Percentiles rank a stretch among this genome's conserved stretches.
These are phyloP conservation scores for Endothia cerciana DNA, from an alignment of 2,329 filamentous ascomycete species.

Conservation along the genomic window DNA sequence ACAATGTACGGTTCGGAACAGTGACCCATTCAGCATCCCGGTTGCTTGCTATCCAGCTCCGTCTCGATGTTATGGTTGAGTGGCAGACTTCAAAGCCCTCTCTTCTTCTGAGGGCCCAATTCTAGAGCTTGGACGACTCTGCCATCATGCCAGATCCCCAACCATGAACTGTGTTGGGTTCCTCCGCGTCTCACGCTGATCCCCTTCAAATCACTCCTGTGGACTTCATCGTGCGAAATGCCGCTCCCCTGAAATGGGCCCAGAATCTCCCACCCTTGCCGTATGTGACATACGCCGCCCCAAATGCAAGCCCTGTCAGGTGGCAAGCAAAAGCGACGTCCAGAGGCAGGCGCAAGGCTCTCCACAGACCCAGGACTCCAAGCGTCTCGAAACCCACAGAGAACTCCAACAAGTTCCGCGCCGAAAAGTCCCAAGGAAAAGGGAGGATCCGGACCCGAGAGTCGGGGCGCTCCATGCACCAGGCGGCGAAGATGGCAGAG, in stretches of 20 bases:
- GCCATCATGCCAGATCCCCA: background rate
- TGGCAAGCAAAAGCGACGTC: slow-evolving; percentile 30
- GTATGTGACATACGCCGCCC: slow-evolving; percentile 33
- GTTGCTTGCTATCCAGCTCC: background rate
- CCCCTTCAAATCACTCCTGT: slow-evolving; percentile 12
- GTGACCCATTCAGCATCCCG: background rate
- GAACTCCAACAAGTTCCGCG: slow-evolving; percentile 29
- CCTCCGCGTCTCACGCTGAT: background rate
- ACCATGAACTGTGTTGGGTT: background rate
- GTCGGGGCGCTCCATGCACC: slow-evolving; percentile 31
- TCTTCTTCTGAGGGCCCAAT: background rate
- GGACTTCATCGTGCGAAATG: slow-evolving; percentile 27
- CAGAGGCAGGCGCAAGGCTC: slow-evolving; percentile 27
- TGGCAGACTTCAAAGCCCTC: background rate
- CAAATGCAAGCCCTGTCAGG: slow-evolving; percentile 32
- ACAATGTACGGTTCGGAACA: background rate
- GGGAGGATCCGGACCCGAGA: slow-evolving; percentile 30
- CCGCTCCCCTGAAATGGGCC: slow-evolving; percentile 30
- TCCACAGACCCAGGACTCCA: slow-evolving; percentile 33
- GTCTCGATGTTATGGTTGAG: background rate
- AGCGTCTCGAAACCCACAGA: slow-evolving; percentile 32
- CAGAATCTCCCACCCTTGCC: slow-evolving; percentile 28
- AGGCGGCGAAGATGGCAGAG: slow-evolving; percentile 34
- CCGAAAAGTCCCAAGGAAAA: slow-evolving; percentile 31
- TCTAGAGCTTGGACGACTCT: background rate